phyloP scores from a whole-genome alignment of 192 early-diverging fungal species.

The Pilobolus umbonatus region DNA sequence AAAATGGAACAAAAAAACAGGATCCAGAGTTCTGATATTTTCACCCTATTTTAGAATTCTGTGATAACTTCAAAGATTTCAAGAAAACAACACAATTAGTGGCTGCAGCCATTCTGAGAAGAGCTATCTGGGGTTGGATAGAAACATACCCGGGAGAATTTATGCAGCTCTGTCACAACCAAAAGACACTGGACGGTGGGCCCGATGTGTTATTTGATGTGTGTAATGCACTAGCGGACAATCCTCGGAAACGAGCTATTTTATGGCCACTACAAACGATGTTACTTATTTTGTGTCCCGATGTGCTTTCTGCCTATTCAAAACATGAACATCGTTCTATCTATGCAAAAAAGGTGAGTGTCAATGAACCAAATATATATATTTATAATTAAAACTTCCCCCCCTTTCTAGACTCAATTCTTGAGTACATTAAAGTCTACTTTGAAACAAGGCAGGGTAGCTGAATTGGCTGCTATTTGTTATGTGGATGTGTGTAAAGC shows the following conservation, averaged over 20 bases:
- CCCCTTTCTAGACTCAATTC: constrained; percentile 38
- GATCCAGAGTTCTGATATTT: no score
- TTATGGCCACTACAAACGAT: constrained; percentile 88
- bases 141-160: constrained; percentile 82
- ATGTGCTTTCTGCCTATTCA: constrained; percentile 59
- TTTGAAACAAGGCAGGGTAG: constrained; percentile 44
- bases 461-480: constrained; percentile 66
- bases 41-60: constrained; percentile 34
- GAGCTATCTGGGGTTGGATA: constrained; percentile 92
- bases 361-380: not conserved
- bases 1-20: not conserved
- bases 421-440: constrained; percentile 51
- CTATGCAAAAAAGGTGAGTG: constrained; percentile 31
- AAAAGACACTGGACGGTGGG: constrained; percentile 54
- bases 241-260: constrained; percentile 56
- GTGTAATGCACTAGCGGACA: constrained; percentile 56
- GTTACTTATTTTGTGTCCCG: constrained; percentile 84
- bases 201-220: constrained; percentile 78
- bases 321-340: constrained; percentile 18
- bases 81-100: constrained; percentile 68
- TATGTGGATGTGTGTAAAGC: constrained; percentile 75
- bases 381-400: not conserved
- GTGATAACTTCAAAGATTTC: constrained; percentile 49
- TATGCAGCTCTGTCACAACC: constrained; percentile 64
- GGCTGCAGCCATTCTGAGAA: constrained; percentile 70